Base-by-base conservation (phyloP, 2,329 filamentous ascomycete species). In the Xylariaceae sp. region DNA sequence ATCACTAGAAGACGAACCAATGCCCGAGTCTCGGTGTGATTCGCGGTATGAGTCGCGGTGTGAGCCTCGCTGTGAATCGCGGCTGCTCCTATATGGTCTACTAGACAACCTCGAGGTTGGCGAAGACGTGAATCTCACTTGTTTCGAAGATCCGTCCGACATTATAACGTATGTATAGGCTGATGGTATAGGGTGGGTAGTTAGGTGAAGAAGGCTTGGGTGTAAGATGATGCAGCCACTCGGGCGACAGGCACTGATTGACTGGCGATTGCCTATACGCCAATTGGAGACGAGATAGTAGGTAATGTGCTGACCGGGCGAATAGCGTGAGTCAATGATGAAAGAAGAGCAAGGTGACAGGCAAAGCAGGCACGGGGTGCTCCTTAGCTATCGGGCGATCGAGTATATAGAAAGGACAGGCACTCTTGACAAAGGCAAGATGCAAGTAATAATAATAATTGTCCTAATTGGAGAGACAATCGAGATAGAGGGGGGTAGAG, bases 1-100 rank as follows among this genome's bases (percentile, higher is more conserved):
- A 24, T 52, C 55, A 54, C 55, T 59, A 37, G 55, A 58, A 39
- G 50, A 59, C 45, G 56, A 59, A 48, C 56, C 56, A 29, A 59
- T 37, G 36, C 55, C 55, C 19, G 55, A 59, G 44, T 59, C 55
- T 29, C 51, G 48, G 37, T 37, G 44, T n/a, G 24, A 39, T 22
- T 53, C 52, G 24, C 22, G 22, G 11, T 37, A 44, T n/a, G 19
- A 39, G 19, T 53, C 52, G 24, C 41, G 40, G 41, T 37, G 45
- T n/a, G 19, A 39, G 19, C 52, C 52, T 19, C 41, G 40, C 37
- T 37, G 45, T n/a, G 19, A 39, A 22, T 53, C 52, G 24, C 41
- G 40, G 41, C 45, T 43, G 46, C 49, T 52, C 34, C 42, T 32
- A 19, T 48, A 47, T 18, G 39, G 35, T 38, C 38, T 54, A 24